Evolutionary conservation across 495 filamentous ascomycete genomes (phyloP).

Genomic region (Penicillium alfredii): DNA sequence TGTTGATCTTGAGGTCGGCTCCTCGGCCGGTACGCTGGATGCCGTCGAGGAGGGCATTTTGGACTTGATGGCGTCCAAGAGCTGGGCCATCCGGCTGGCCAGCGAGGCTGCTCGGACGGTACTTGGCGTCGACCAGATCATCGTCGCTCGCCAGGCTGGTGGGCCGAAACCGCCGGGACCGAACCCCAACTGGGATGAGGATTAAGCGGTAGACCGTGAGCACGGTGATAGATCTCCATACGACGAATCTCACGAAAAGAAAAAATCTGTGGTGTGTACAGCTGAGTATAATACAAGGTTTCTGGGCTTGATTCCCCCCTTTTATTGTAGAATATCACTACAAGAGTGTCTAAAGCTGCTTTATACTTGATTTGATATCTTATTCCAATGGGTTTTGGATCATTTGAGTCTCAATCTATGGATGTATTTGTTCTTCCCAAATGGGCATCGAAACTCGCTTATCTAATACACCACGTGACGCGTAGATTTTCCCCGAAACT

Average conservation of each 20-base stretch:
- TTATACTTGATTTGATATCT: no score
- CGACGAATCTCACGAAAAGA: constrained; percentile 25
- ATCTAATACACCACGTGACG: constrained; percentile 29
- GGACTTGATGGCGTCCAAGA: constrained; percentile 85
- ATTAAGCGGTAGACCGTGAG: constrained; percentile 47
- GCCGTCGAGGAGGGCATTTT: constrained; percentile 85
- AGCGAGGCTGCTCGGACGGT: constrained; percentile 93
- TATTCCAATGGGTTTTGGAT: no score
- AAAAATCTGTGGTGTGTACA: constrained; percentile 20
- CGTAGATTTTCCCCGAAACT: constrained; percentile 37
- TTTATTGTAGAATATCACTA: not conserved
- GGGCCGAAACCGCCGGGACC: constrained; percentile 94
- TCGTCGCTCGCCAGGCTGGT: constrained; percentile 94
- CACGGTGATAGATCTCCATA: constrained; percentile 25
- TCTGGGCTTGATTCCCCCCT: not conserved
- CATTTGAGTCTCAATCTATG: no score
- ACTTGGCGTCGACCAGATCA: constrained; percentile 97
- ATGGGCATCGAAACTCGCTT: no score
- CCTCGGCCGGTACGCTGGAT: constrained; percentile 76
- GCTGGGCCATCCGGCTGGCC: constrained; percentile 93
- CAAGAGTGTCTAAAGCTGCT: no score
- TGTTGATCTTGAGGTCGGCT: constrained; percentile 86
- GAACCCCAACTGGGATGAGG: constrained; percentile 98
- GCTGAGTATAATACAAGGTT: constrained; percentile 17
- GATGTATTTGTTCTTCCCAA: no score